A percentile compares a stretch with the other conserved stretches of the same genome.
These are phyloP conservation scores for Kwoniella dejecticola DNA, from an alignment of 768 basidiomycete genomes.

Conservation along the genomic window DNA sequence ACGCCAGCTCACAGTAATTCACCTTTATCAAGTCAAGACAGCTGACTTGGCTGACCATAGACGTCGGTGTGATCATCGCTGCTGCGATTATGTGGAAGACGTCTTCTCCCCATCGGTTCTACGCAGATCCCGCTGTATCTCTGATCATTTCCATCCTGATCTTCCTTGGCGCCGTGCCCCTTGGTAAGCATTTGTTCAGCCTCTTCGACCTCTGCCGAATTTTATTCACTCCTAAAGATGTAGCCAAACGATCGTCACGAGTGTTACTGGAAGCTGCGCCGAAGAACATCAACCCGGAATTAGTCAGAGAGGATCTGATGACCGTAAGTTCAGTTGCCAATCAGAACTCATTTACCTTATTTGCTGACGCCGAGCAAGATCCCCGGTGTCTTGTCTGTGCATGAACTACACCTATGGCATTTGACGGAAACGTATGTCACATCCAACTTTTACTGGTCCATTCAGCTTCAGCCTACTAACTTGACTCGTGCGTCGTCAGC, in stretches of 20 bases:
- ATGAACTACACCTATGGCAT: conserved; percentile 65
- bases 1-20: not conserved
- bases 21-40: not conserved
- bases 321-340: conserved; percentile 54
- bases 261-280: conserved; percentile 64
- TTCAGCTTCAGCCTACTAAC: not conserved
- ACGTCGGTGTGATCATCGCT: conserved; percentile 63
- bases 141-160: conserved; percentile 62
- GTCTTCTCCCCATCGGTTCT: conserved; percentile 59
- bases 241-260: conserved; percentile 61
- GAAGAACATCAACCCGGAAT: conserved; percentile 60
- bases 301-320: conserved; percentile 61
- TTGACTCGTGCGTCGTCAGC: conserved; percentile 37
- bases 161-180: conserved; percentile 62
- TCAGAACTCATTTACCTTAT: no score
- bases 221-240: no score
- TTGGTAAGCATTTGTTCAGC: conserved; percentile 58
- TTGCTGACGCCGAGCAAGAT: no score
- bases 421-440: conserved; percentile 60
- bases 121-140: conserved; percentile 63
- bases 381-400: conserved; percentile 60
- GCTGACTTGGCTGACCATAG: conserved; percentile 46
- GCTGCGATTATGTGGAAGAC: conserved; percentile 62
- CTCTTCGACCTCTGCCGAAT: not conserved
- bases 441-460: not conserved